Percentiles rank a stretch among this genome's conserved stretches.
Evolutionary conservation across 2,329 filamentous ascomycete species (phyloP).

Genomic region (Dothideomycetidae sp.): DNA sequence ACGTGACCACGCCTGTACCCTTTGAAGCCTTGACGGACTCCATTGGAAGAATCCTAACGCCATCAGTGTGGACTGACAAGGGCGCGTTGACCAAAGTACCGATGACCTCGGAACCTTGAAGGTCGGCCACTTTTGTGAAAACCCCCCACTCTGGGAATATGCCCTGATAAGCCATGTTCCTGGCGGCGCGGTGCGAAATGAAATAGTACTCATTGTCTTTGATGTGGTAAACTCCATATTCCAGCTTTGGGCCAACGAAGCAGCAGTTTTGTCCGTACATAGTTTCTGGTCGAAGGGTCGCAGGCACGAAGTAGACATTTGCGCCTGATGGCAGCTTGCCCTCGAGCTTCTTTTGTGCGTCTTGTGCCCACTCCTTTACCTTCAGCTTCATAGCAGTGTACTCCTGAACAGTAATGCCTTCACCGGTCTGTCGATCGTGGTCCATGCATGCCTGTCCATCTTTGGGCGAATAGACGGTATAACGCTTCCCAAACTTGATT

Average conservation of each 20-base stretch:
- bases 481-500: conserved; percentile 84
- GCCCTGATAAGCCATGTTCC: conserved; percentile 94
- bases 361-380: conserved; percentile 75
- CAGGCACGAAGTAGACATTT: conserved; percentile 78
- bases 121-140: conserved; percentile 58
- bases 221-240: conserved; percentile 76
- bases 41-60: conserved; percentile 87
- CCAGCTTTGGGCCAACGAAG: conserved; percentile 82
- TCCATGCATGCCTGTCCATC: conserved; percentile 81
- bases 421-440: conserved; percentile 67
- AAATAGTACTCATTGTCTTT: conserved; percentile 58
- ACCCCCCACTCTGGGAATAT: conserved; percentile 66
- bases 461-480: conserved; percentile 86
- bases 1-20: conserved; percentile 93
- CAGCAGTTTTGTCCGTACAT: conserved; percentile 98
- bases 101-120: conserved; percentile 65
- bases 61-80: conserved; percentile 68
- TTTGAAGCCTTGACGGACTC: conserved; percentile 83
- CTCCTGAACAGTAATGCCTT: conserved; percentile 74
- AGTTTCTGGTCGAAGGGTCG: conserved; percentile 86
- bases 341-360: conserved; percentile 55
- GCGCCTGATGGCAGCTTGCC: conserved; percentile 65
- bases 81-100: conserved; percentile 85
- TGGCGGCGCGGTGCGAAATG: conserved; percentile 65
- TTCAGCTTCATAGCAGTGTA: conserved; percentile 88